Conservation (phyloP, 805 yeast genomes). For the Spathaspora passalidarum region DNA sequence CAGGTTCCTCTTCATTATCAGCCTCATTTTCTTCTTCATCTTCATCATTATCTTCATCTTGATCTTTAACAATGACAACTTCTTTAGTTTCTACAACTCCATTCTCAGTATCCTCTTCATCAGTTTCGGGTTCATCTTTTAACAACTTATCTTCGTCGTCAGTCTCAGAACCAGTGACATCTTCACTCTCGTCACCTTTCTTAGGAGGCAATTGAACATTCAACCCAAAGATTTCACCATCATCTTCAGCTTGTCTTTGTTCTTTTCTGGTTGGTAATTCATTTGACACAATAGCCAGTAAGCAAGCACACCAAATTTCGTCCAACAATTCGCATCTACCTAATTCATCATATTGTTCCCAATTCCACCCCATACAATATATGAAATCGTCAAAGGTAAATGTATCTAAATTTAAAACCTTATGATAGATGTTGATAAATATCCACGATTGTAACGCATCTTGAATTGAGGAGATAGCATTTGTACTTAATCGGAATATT, state of each 20-base stretch:
- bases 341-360: slow-evolving; percentile 33
- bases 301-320: slow-evolving; percentile 66
- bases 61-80: slow-evolving; percentile 15
- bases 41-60: slow-evolving; percentile 17
- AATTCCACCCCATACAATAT: slow-evolving; percentile 50
- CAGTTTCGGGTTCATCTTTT: slow-evolving; percentile 22
- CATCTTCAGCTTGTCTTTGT: slow-evolving; percentile 33
- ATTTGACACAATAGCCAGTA: slow-evolving; percentile 52
- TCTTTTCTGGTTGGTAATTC: slow-evolving; percentile 23
- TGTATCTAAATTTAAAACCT: slow-evolving; percentile 61
- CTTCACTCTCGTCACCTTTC: slow-evolving; percentile 12
- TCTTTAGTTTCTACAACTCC: slow-evolving; percentile 9
- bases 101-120: slow-evolving; percentile 23
- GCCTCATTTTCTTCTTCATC: slow-evolving; percentile 10
- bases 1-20: slow-evolving; percentile 6
- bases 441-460: slow-evolving; percentile 70
- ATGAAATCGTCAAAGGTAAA: slow-evolving; percentile 79
- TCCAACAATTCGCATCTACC: slow-evolving; percentile 53
- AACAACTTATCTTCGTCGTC: slow-evolving; percentile 20
- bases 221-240: slow-evolving; percentile 29
- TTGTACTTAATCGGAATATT: slow-evolving; percentile 10
- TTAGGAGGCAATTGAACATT: slow-evolving; percentile 28
- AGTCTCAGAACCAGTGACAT: slow-evolving; percentile 23
- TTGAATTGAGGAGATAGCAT: slow-evolving; percentile 19
- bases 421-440: slow-evolving; percentile 68